Base-by-base conservation (phyloP, 495 filamentous ascomycete species). In the Aspergillus kassunensis region DNA sequence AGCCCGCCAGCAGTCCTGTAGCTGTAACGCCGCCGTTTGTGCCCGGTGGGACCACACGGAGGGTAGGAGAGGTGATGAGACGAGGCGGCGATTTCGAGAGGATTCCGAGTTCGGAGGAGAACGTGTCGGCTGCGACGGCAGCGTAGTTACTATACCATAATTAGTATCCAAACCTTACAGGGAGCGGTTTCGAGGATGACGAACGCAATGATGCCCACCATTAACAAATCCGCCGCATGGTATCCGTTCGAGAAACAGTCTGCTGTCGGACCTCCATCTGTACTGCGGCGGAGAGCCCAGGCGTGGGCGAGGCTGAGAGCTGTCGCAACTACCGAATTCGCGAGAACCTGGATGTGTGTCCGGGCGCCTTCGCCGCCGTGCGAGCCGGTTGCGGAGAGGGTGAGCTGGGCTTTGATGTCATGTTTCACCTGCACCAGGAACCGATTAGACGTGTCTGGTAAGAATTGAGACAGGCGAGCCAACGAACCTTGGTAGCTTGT, bases 101-200 rank as follows among this genome's bases (percentile, higher is more conserved):
- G 41, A 98, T 98, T 6, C 93, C 93, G 12, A 97, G 82, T 69
- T 98, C 93, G 11, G 91, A 97, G 49, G 87, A 90, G 69, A 96
- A 95, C 5, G 93, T 98, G 63, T 98, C 93, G 24, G 93, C 87
- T 11, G 90, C 84, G 18, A 92, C 89, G 20, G 89, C 88, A 27
- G 90, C 93, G 56, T 98, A 98, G 71, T 97, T 88, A 16, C 73
- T 76, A 19, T 12, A 27, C 24, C 24, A 27, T 4, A 27, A 11
- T 41, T 46, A 41, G 30, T n/a, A n/a, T n/a, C n/a, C n/a, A n/a
- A n/a, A n/a, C n/a, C n/a, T n/a, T n/a, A n/a, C n/a, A n/a, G n/a
- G n/a, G n/a, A n/a, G n/a, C n/a, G n/a, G n/a, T n/a, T 13, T 18
- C 11, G n/a, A 19, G 23, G 35, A 34, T 2, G 39, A 11, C 21